Base-by-base conservation (phyloP, 768 basidiomycete species). In the Russula earlei region DNA sequence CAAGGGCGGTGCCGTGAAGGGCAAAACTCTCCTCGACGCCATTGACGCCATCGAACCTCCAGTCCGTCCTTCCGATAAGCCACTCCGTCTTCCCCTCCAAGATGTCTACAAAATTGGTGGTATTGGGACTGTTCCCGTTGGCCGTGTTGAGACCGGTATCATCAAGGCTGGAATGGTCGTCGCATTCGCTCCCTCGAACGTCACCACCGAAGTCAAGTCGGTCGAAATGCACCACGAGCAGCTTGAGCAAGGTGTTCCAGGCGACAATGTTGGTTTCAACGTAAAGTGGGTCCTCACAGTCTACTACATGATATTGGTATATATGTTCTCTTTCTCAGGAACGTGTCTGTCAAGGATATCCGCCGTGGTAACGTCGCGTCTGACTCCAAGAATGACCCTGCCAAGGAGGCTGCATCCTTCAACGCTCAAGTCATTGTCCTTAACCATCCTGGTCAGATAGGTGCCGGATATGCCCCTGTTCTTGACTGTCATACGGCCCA, bases 21-120 rank as follows among this genome's bases (percentile, higher is more conserved):
- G 96, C 68, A 96, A 95, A 83, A 99, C 96, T 69, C 88, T 99
- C 62, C 91, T 99, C 66, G 96, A 99, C 72, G 94, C 96, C 71
- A 98, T 99, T 67, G 96, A 99, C 68, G 93, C 94, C 73, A 99
- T 99, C 69, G 96, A 99, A 70, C 93, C 96, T 69, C 96, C 96
- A 62, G 73, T 77, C 64, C 91, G 96, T 74, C 96, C 96, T 62
- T 86, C 88, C 71, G 96, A 99, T 80, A 98, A 97, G 82, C 95
- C 96, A 66, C 96, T 99, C 78, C 94, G 96, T 77, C 94, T 99
- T 65, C 93, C 95, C 68, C 92, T 96, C 73, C 95, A 99, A 84
- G 96, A 99, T 83, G 96, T 99, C 70, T 98, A 99, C 91, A 99
- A 99, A 83, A 99, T 99, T 68, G 96, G 96, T 77, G 96, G 96